These are phyloP conservation scores for Aspergillaceae sp. DNA, from an alignment of 2,329 filamentous ascomycete genomes.

Conservation along the genomic window DNA sequence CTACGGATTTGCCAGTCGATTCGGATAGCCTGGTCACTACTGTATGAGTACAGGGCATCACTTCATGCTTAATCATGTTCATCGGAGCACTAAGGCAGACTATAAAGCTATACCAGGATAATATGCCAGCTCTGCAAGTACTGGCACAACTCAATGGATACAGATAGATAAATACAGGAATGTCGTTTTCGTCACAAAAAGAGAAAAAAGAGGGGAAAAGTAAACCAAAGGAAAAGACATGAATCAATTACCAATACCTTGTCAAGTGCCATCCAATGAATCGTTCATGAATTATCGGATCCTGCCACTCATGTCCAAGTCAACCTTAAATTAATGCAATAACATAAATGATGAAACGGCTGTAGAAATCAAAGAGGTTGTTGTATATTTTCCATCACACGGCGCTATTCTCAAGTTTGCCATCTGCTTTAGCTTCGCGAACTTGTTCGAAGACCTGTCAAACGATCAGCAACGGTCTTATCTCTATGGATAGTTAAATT, in stretches of 20 bases:
- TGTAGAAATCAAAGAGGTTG: conserved; percentile 7
- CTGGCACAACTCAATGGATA: background rate
- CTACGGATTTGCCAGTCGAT: too few relatives aligned
- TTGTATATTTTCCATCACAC: conserved; percentile 17
- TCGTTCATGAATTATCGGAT: conserved; percentile 18
- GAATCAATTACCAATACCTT: conserved; percentile 10
- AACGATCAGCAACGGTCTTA: background rate
- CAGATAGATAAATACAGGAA: background rate
- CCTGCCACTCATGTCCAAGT: conserved; percentile 19
- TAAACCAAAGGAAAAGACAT: background rate
- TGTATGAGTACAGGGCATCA: too few relatives aligned
- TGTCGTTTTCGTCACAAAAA: background rate
- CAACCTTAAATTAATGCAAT: conserved; percentile 21
- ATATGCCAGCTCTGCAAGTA: too few relatives aligned
- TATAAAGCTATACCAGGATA: too few relatives aligned
- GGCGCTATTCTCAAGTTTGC: conserved; percentile 48
- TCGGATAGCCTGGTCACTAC: too few relatives aligned
- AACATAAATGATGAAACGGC: conserved; percentile 16
- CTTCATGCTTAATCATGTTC: too few relatives aligned
- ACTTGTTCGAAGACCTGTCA: conserved; percentile 84
- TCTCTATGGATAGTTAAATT: too few relatives aligned
- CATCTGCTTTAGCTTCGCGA: conserved; percentile 66
- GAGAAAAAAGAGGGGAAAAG: background rate
- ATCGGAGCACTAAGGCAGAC: too few relatives aligned
- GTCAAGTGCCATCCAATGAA: conserved; percentile 10